Conservation (phyloP, 2,329 filamentous ascomycete species). For the Graphium sp. region DNA sequence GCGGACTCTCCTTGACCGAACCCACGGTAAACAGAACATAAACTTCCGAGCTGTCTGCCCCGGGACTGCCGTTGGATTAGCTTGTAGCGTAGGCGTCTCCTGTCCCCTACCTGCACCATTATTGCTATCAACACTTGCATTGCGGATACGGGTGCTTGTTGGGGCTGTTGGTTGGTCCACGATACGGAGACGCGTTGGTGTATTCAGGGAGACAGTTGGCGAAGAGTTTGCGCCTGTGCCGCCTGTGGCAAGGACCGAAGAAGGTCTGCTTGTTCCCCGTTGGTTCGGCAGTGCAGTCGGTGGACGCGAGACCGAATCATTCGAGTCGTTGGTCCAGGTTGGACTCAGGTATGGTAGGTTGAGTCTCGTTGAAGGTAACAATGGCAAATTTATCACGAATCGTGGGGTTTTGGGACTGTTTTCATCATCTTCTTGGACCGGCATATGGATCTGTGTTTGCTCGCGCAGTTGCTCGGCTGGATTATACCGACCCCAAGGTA, state of each 20-base stretch:
- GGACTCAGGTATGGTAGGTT: conserved; percentile 22
- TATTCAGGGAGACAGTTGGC: too few relatives aligned
- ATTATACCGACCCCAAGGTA: too few relatives aligned
- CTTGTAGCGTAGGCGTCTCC: too few relatives aligned
- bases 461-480: too few relatives aligned
- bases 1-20: conserved; percentile 35
- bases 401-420: conserved; percentile 30
- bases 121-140: too few relatives aligned
- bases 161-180: too few relatives aligned
- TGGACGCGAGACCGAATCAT: conserved; percentile 8
- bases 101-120: too few relatives aligned
- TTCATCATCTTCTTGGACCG: conserved; percentile 9
- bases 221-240: too few relatives aligned
- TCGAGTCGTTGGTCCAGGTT: conserved; percentile 18
- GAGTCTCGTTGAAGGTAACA: conserved; percentile 21
- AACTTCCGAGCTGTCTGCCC: too few relatives aligned
- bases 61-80: too few relatives aligned
- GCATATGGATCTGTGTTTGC: neutral
- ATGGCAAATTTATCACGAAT: conserved; percentile 18
- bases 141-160: too few relatives aligned
- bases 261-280: neutral
- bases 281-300: neutral
- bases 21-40: conserved; percentile 36
- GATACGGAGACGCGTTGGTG: too few relatives aligned
- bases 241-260: conserved; percentile 6